phyloP scores from a whole-genome alignment of 306 rosid species.

The Malus fusca region DNA sequence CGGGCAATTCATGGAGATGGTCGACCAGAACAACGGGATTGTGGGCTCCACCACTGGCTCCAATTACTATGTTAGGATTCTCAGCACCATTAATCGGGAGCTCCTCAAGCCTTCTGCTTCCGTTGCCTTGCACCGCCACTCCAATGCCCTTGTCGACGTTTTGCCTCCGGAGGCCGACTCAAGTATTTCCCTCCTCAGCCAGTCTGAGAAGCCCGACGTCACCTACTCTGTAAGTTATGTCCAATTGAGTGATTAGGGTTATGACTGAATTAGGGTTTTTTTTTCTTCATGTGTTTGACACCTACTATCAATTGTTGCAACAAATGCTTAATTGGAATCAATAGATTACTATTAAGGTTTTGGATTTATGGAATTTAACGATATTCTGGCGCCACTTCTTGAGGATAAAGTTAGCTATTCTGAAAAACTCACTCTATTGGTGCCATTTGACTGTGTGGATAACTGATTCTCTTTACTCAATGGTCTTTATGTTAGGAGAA shows the following conservation, averaged over 20 bases:
- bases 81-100: constrained; percentile 90
- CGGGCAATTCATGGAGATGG: constrained; percentile 99
- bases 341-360: background rate
- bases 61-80: constrained; percentile 82
- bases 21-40: constrained; percentile 84
- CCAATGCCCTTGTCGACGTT: constrained; percentile 93
- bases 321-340: background rate
- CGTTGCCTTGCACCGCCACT: constrained; percentile 91
- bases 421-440: background rate
- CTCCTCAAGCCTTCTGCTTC: constrained; percentile 90
- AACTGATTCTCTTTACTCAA: background rate
- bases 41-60: constrained; percentile 98
- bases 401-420: background rate
- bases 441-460: background rate
- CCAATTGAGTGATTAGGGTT: background rate
- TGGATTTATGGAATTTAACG: background rate
- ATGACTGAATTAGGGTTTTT: background rate
- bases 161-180: constrained; percentile 98
- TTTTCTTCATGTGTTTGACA: background rate
- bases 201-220: constrained; percentile 99
- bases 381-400: background rate
- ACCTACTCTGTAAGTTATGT: constrained; percentile 57
- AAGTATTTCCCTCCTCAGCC: constrained; percentile 93
- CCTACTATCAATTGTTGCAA: background rate
- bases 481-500: background rate